Conservation (phyloP, 495 filamentous ascomycete species). For the Penicillium alfredii region DNA sequence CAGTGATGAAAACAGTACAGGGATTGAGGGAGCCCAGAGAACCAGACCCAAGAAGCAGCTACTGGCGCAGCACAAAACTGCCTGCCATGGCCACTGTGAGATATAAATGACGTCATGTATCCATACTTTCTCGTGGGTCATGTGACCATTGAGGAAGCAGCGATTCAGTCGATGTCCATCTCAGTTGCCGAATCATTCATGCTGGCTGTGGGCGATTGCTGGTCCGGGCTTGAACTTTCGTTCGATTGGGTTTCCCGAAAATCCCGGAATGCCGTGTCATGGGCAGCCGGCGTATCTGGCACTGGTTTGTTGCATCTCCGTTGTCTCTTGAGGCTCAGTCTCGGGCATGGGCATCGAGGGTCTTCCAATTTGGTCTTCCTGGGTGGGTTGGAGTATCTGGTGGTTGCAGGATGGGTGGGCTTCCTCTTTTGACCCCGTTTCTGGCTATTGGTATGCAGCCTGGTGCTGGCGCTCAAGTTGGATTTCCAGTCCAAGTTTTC, state of each 20-base stretch:
- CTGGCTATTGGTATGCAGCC: not conserved
- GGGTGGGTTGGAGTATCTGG: too few species aligned
- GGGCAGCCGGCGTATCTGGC: constrained; percentile 3
- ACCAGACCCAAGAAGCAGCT: too few species aligned
- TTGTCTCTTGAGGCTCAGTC: constrained; percentile 23
- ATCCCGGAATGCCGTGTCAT: constrained; percentile 6
- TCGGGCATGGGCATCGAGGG: constrained; percentile 5
- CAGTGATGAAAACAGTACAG: too few species aligned
- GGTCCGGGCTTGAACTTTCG: constrained; percentile 19
- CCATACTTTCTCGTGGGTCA: constrained; percentile 5
- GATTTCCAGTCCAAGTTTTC: constrained; percentile 25
- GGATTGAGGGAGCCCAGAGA: too few species aligned
- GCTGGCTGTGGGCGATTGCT: constrained; percentile 12
- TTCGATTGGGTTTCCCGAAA: constrained; percentile 16
- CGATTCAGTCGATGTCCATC: constrained; percentile 31
- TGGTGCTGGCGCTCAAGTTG: constrained; percentile 6
- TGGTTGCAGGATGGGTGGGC: constrained; percentile 9
- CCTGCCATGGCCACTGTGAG: constrained; percentile 11
- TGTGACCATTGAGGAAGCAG: not conserved
- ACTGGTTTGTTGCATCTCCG: constrained; percentile 18
- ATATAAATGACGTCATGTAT: constrained; percentile 22
- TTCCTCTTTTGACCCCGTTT: constrained; percentile 39
- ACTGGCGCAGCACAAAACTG: too few species aligned
- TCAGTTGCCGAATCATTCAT: constrained; percentile 14
- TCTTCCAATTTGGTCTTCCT: constrained; percentile 6